phyloP scores from a whole-genome alignment of 2,329 filamentous ascomycete species.

The Colletotrichum lindemuthianum region DNA sequence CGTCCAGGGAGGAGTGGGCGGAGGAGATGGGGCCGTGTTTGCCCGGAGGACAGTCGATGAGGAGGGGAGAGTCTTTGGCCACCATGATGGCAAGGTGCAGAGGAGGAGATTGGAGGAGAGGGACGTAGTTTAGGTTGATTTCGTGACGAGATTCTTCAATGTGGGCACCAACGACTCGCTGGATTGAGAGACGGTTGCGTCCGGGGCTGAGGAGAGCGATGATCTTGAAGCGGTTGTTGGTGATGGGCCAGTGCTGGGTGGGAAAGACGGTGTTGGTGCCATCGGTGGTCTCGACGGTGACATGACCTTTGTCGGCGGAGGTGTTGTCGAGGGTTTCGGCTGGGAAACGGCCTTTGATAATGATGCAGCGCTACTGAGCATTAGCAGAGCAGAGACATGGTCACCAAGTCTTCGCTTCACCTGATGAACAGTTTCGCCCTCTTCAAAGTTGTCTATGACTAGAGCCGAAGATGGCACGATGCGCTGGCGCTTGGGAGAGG shows the following conservation, averaged over 20 bases:
- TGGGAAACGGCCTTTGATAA: conserved; percentile 16
- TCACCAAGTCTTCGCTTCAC: not conserved
- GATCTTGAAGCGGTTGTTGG: conserved; percentile 16
- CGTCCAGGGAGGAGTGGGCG: conserved; percentile 61
- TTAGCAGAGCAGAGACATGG: not conserved
- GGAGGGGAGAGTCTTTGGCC: conserved; percentile 74
- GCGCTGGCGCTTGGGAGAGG: not conserved
- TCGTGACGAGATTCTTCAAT: not conserved
- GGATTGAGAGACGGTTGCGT: conserved; percentile 16
- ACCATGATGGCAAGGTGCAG: conserved; percentile 77
- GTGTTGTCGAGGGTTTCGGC: not conserved
- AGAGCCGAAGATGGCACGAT: not conserved
- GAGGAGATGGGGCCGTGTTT: conserved; percentile 67
- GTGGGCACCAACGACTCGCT: not conserved
- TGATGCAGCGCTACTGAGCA: conserved; percentile 19
- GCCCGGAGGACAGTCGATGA: conserved; percentile 72
- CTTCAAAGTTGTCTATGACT: conserved; percentile 10
- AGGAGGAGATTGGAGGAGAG: conserved; percentile 66
- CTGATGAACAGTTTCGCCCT: conserved; percentile 24
- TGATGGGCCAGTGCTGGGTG: conserved; percentile 20
- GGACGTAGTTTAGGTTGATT: conserved; percentile 59
- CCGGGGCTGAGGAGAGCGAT: conserved; percentile 25
- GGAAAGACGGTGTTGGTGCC: conserved; percentile 19
- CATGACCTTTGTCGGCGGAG: not conserved
- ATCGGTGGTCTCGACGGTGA: conserved; percentile 6